phyloP scores from a whole-genome alignment of 1,139 yeast species.

The Lodderomyces theae region DNA sequence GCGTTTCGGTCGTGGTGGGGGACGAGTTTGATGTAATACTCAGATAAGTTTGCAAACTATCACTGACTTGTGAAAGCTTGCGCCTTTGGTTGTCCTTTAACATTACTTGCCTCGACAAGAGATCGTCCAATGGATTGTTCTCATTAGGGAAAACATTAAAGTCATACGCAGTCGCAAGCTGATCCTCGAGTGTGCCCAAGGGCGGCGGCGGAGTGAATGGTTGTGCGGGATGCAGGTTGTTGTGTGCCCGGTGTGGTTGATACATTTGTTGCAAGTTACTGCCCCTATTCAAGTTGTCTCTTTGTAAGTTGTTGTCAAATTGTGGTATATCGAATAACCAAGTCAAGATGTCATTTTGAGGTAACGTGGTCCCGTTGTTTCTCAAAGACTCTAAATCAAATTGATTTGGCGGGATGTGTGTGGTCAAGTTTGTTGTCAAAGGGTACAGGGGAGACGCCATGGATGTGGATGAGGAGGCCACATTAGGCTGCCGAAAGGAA shows the following conservation, averaged over 20 bases:
- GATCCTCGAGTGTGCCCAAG: background rate
- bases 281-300: slow-evolving; percentile 5
- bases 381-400: slow-evolving; percentile 9
- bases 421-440: slow-evolving; percentile 5
- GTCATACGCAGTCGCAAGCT: background rate
- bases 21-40: slow-evolving; percentile 32
- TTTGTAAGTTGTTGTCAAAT: background rate
- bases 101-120: slow-evolving; percentile 18
- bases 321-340: slow-evolving; percentile 26
- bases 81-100: slow-evolving; percentile 1
- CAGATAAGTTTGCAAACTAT: background rate
- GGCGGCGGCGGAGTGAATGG: slow-evolving; percentile 16
- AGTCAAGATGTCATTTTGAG: slow-evolving; percentile 38
- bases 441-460: slow-evolving; percentile 8
- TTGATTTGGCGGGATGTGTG: background rate
- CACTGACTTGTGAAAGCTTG: background rate
- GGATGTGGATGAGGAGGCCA: slow-evolving; percentile 1
- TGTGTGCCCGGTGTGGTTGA: slow-evolving; percentile 1
- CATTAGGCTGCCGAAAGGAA: slow-evolving; percentile 3
- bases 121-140: slow-evolving; percentile 42
- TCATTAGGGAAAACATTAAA: slow-evolving; percentile 34
- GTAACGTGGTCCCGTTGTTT: slow-evolving; percentile 10
- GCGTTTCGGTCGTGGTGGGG: slow-evolving; percentile 34
- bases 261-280: background rate
- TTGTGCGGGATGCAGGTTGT: background rate